phyloP scores from a whole-genome alignment of 2,329 filamentous ascomycete genomes.

The Fusarium sp. region DNA sequence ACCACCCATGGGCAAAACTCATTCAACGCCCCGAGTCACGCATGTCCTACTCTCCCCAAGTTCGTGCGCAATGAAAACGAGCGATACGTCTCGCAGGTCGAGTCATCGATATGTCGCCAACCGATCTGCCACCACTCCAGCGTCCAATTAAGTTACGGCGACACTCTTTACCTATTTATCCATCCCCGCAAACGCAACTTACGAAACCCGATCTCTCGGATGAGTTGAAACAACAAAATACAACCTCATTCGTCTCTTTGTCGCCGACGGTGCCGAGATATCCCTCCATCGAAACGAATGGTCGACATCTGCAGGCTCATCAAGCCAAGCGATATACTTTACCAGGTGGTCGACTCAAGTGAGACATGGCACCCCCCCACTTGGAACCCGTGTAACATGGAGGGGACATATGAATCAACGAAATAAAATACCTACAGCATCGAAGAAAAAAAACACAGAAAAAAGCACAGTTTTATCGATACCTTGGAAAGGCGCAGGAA shows the following conservation, averaged over 20 bases:
- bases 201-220: conserved; percentile 27
- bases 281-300: conserved; percentile 9
- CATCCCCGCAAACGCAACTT: conserved; percentile 19
- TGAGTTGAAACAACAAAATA: conserved; percentile 25
- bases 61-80: conserved; percentile 48
- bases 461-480: conserved; percentile 25
- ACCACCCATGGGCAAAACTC: conserved; percentile 55
- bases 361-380: conserved; percentile 35
- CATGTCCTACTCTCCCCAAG: conserved; percentile 45
- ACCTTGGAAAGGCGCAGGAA: conserved; percentile 37
- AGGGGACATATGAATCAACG: conserved; percentile 29
- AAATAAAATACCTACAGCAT: conserved; percentile 20
- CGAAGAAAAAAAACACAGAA: conserved; percentile 29
- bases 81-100: conserved; percentile 19
- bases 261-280: conserved; percentile 5
- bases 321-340: conserved; percentile 19
- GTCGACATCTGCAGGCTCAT: conserved; percentile 24
- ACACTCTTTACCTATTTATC: conserved; percentile 10
- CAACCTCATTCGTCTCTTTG: conserved; percentile 16
- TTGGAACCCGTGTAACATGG: conserved; percentile 1
- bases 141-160: conserved; percentile 16
- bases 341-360: conserved; percentile 29
- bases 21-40: conserved; percentile 52
- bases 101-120: conserved; percentile 25
- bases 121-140: conserved; percentile 20